These are phyloP conservation scores for Ogataea thermomethanolica DNA, from an alignment of 805 yeast genomes.

Conservation along the genomic window DNA sequence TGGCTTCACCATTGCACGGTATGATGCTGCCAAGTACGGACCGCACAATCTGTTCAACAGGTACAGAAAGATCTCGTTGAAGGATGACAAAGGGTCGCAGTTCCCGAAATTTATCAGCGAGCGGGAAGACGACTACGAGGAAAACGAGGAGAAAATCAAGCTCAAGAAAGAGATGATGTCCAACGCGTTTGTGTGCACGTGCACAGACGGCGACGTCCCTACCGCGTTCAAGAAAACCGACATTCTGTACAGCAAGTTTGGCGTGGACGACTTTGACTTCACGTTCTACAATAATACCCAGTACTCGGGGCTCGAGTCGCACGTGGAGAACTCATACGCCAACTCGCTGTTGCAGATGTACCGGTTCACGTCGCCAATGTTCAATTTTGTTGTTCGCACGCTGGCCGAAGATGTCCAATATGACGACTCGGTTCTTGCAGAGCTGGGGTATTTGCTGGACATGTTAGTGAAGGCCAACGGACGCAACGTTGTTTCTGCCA, in stretches of 20 bases:
- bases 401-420: slow-evolving; percentile 51
- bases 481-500: slow-evolving; percentile 74
- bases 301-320: slow-evolving; percentile 86
- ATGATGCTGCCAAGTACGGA: slow-evolving; percentile 56
- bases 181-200: slow-evolving; percentile 31
- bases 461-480: slow-evolving; percentile 85
- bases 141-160: slow-evolving; percentile 24
- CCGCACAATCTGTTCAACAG: slow-evolving; percentile 46
- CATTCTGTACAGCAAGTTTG: slow-evolving; percentile 82
- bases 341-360: slow-evolving; percentile 79
- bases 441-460: slow-evolving; percentile 84
- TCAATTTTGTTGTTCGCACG: slow-evolving; percentile 56
- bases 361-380: slow-evolving; percentile 71
- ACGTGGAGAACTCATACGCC: slow-evolving; percentile 71
- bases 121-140: slow-evolving; percentile 34
- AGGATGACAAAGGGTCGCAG: slow-evolving; percentile 24
- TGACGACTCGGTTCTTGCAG: slow-evolving; percentile 58
- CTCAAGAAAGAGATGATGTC: slow-evolving; percentile 17
- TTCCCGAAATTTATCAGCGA: slow-evolving; percentile 63
- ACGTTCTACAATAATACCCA: slow-evolving; percentile 71
- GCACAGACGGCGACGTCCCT: slow-evolving; percentile 48
- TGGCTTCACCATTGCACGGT: slow-evolving; percentile 42
- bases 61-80: slow-evolving; percentile 38
- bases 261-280: slow-evolving; percentile 92
- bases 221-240: slow-evolving; percentile 72